These are phyloP conservation scores for Garcia nutans DNA, from an alignment of 345 rosid genomes.

Conservation along the genomic window DNA sequence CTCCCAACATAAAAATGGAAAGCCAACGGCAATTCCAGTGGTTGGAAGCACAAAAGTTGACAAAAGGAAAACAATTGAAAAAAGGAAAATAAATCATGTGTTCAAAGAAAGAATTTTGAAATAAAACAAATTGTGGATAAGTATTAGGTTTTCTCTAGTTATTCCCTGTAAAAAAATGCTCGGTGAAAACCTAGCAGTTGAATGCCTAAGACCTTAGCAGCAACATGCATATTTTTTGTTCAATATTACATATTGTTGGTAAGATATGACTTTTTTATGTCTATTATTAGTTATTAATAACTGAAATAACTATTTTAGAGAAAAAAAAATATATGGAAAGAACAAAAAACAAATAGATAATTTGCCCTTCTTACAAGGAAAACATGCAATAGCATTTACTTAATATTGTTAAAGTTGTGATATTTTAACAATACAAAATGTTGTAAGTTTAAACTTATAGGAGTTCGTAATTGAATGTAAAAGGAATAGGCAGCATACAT, in stretches of 20 bases:
- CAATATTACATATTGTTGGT: too few species aligned
- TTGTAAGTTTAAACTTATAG: background rate
- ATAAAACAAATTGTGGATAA: too few species aligned
- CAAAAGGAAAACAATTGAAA: too few species aligned
- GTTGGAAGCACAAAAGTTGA: too few species aligned
- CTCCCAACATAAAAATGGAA: background rate
- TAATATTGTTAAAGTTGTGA: background rate
- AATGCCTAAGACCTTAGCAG: background rate
- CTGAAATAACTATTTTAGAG: background rate
- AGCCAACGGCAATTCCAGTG: background rate
- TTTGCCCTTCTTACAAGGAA: background rate
- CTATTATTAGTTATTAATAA: background rate
- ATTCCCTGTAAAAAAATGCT: background rate
- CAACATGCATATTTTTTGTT: background rate
- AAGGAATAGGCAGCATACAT: constrained; percentile 45
- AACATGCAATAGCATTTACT: background rate
- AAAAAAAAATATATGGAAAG: background rate
- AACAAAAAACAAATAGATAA: background rate
- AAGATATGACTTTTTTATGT: too few species aligned
- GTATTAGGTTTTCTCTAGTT: background rate
- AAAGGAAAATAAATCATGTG: background rate
- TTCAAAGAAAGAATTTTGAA: background rate
- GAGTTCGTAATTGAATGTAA: constrained; percentile 3
- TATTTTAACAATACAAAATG: background rate
- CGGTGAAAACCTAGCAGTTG: background rate